Evolutionary conservation across 352 stramenopile species (phyloP), one percentile per base, ranked within the genome.

Genomic region (Globisporangium iwayamae): DNA sequence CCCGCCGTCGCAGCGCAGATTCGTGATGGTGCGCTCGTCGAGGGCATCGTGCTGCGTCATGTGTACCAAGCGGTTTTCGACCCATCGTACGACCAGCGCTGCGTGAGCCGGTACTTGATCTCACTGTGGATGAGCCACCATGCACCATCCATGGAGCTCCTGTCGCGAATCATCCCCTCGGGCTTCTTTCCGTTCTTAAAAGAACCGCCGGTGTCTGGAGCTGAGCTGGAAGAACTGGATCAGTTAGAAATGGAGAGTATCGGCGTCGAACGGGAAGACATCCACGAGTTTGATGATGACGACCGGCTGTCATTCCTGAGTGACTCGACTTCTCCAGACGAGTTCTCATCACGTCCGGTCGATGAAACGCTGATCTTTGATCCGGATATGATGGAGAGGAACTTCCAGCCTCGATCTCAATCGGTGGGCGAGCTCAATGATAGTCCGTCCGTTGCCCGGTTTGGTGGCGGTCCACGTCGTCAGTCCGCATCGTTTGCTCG

Each of bases 51-150:
- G 16, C 70, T 99, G 43, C 84, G 92, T 7, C 92, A 98, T 62
- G 93, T 99, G 22, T 96, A 96, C 39, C 90, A 97, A 60, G 87
- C 89, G 0, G 74, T 98, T 25, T 98, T 98, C 64, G 92, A 96
- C 56, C 72, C 91, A 11, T 91, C 85, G n/a, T 96, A 90, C 58
- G 91, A 97, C 54, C 90, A 98, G 67, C 79, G 95, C 13, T 98
- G 91, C 54, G 85, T 98, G 8, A 97, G 83, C 64, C 87, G 96
- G 39, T 98, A 98, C 73, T 68, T 98, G n/a, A 95, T 98, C 18
- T 96, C 90, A 16, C 69, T 98, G 11, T 99, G 94, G 93, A 96
- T 98, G 84, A 96, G 87, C 48, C 89, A 97, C 57, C 83, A 97
- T 51, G 70, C 76, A 32, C 68, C 79, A 36, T 96, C 94, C 43